phyloP scores from a whole-genome alignment of 2,329 filamentous ascomycete genomes.

The Fusarium tjaetaba region DNA sequence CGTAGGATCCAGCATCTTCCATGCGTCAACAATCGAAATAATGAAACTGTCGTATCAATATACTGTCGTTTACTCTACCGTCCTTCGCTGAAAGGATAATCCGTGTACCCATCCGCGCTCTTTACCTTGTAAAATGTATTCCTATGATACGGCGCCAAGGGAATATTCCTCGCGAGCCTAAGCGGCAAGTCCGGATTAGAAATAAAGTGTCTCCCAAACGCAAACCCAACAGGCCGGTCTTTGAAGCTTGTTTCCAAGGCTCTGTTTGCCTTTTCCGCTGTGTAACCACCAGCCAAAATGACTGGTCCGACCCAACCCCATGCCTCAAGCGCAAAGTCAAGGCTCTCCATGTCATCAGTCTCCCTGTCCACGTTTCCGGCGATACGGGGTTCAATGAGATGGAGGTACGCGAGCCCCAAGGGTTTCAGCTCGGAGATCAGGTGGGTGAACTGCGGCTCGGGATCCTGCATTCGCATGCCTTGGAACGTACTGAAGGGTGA shows the following conservation, averaged over 20 bases:
- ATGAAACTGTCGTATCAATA: too few relatives aligned
- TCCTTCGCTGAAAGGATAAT: slow-evolving; percentile 36
- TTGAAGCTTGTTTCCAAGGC: slow-evolving; percentile 44
- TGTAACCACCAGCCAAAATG: slow-evolving; percentile 50
- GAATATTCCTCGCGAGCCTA: slow-evolving; percentile 31
- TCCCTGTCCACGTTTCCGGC: slow-evolving; percentile 51
- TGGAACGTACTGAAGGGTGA: slow-evolving; percentile 70
- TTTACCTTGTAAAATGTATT: slow-evolving; percentile 43
- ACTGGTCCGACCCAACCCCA: slow-evolving; percentile 45
- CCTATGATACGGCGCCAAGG: slow-evolving; percentile 42
- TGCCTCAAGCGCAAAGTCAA: slow-evolving; percentile 46
- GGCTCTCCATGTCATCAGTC: slow-evolving; percentile 47
- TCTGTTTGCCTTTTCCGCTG: slow-evolving; percentile 34
- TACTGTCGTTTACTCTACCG: rapidly evolving
- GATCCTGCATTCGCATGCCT: slow-evolving; percentile 68
- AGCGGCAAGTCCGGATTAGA: slow-evolving; percentile 40
- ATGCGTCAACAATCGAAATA: background rate
- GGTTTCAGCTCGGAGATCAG: slow-evolving; percentile 61
- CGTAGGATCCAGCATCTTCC: background rate
- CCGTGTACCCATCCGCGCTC: slow-evolving; percentile 36
- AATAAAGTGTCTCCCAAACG: slow-evolving; percentile 46
- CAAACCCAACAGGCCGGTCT: slow-evolving; percentile 44
- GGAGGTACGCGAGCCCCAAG: slow-evolving; percentile 68
- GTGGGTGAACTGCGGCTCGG: slow-evolving; percentile 69
- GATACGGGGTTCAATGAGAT: slow-evolving; percentile 68